Base-by-base conservation (phyloP, 2,329 filamentous ascomycete genomes). In the Neocucurbitaria cava region DNA sequence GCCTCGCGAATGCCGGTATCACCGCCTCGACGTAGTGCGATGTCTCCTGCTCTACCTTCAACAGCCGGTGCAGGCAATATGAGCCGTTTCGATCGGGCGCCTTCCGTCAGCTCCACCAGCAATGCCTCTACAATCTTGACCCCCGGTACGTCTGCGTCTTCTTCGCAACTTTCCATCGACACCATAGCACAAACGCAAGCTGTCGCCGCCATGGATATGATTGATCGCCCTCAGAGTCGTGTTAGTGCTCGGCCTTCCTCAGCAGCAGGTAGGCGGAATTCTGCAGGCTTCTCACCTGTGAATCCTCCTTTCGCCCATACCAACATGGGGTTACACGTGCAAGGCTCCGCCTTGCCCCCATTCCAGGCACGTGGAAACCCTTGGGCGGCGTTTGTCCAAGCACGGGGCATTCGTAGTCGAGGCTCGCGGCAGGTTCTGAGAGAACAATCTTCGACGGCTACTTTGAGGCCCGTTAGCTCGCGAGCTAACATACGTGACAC, bases 391-490 rank as follows among this genome's bases (percentile, higher is more conserved):
- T 76, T 72, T 43, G 69, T 76, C 1, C 64, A 72, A 45, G 58
- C 67, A 13, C 65, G 69, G 18, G 62, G 64, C 23, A 49, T 61
- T 23, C 54, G 39, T 46, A 71, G 54, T 56, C 69, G 33, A 59
- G 74, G 62, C 24, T 74, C 75, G 7, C 72, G 71, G 26, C 68
- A 73, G 23, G 64, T 68, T 20, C 63, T 77, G 9, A 68, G 74
- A 47, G 75, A 77, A 17, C 74, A 77, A 57, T 71, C 74, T 13
- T 77, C 76, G 8, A 74, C 68, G 9, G 75, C 73, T 18, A 77
- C 74, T 7, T 55, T 77, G 18, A 65, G 74, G 36, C 62, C 74
- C 23, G 61, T 63, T 5, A 69, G 56, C 42, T 76, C 74, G 46
- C 69, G 72, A 21, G 69, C 66, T 2, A 75, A 72, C 31, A 59